These are phyloP conservation scores for Cyclotella baltica DNA, from an alignment of 108 stramenopile species.

Conservation along the genomic window DNA sequence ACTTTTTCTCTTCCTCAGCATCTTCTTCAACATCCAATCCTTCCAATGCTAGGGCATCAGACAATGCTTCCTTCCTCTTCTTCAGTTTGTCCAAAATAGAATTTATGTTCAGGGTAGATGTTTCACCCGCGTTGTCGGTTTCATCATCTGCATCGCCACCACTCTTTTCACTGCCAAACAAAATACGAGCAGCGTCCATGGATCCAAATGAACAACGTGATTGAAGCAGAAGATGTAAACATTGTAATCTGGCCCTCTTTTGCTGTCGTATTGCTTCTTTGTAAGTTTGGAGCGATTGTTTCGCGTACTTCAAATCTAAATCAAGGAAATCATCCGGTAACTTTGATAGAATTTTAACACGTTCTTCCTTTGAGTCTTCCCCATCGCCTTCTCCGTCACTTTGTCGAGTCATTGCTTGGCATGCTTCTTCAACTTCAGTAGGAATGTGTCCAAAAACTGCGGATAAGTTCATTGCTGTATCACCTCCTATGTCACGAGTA, in stretches of 20 bases:
- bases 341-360: conserved; percentile 54
- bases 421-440: conserved; percentile 59
- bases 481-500: conserved; percentile 80
- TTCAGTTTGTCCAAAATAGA: conserved; percentile 55
- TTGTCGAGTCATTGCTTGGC: conserved; percentile 30
- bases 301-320: conserved; percentile 69
- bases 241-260: conserved; percentile 63
- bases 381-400: conserved; percentile 10
- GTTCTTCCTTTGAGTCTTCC: conserved; percentile 27
- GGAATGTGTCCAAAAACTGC: conserved; percentile 63
- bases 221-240: conserved; percentile 67
- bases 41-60: conserved; percentile 86
- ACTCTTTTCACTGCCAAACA: conserved; percentile 24
- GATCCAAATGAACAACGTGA: conserved; percentile 85
- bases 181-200: conserved; percentile 73
- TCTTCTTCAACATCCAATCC: conserved; percentile 69
- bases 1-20: conserved; percentile 42
- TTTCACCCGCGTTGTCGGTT: not conserved
- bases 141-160: conserved; percentile 11
- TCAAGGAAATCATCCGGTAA: conserved; percentile 74
- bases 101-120: conserved; percentile 4
- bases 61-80: conserved; percentile 64
- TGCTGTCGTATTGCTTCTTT: conserved; percentile 68
- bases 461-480: conserved; percentile 69
- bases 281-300: conserved; percentile 61